Evolutionary conservation across 2,329 filamentous ascomycete genomes (phyloP).

Genomic region (Atkinsonella hypoxylon): DNA sequence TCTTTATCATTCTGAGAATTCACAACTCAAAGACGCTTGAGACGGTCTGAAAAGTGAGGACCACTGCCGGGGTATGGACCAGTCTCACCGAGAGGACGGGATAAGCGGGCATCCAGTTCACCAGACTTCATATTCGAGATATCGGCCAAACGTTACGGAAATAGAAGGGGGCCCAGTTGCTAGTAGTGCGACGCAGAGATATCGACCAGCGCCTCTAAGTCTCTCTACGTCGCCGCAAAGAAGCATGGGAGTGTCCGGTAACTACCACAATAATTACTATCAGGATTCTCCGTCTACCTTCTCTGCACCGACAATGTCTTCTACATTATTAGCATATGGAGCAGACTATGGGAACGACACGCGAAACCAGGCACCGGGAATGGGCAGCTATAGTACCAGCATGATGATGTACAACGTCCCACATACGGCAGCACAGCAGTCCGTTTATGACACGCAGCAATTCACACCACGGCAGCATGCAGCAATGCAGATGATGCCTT

Average conservation of each 20-base stretch:
- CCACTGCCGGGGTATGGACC: constrained; percentile 60
- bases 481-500: constrained; percentile 57
- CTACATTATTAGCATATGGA: constrained; percentile 43
- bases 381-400: constrained; percentile 46
- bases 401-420: constrained; percentile 72
- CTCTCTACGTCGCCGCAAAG: constrained; percentile 34
- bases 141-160: constrained; percentile 36
- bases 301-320: constrained; percentile 44
- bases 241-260: constrained; percentile 43
- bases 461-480: constrained; percentile 67
- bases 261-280: constrained; percentile 45
- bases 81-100: constrained; percentile 60
- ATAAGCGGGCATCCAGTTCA: constrained; percentile 62
- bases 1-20: background rate
- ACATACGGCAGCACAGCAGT: constrained; percentile 46
- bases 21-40: background rate
- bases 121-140: constrained; percentile 43
- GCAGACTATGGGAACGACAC: constrained; percentile 54
- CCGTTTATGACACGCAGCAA: constrained; percentile 65
- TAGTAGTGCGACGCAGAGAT: constrained; percentile 26
- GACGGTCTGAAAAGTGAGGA: constrained; percentile 24
- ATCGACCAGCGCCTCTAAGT: constrained; percentile 37
- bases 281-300: constrained; percentile 40
- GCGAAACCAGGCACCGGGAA: constrained; percentile 42
- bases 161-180: constrained; percentile 28